These are phyloP conservation scores for Nepenthes gracilis DNA, from an alignment of 148 eudicot species.

Conservation along the genomic window DNA sequence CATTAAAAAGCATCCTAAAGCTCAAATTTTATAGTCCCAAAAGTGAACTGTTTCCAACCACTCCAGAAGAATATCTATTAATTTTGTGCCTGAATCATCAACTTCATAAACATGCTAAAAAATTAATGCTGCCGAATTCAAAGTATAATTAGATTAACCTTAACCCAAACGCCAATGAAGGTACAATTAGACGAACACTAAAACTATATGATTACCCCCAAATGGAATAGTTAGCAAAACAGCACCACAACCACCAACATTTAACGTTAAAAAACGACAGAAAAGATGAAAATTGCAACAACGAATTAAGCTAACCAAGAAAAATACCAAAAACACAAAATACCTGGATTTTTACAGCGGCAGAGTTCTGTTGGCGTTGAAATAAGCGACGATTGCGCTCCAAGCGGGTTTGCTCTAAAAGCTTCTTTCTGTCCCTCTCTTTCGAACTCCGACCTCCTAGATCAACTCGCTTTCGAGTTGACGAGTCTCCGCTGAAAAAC, in stretches of 20 bases:
- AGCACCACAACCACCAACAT: background rate
- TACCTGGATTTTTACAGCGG: slow-evolving; percentile 86
- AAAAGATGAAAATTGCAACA: background rate
- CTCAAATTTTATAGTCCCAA: too few species aligned
- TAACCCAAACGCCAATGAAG: too few species aligned
- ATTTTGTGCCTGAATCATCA: too few species aligned
- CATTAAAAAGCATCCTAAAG: too few species aligned
- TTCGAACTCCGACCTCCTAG: slow-evolving; percentile 94
- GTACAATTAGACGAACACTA: too few species aligned
- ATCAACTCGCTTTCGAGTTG: slow-evolving; percentile 81
- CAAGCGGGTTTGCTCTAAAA: slow-evolving; percentile 70
- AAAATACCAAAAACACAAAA: background rate
- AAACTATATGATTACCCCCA: too few species aligned
- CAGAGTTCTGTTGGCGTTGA: slow-evolving; percentile 61
- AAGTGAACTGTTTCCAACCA: too few species aligned
- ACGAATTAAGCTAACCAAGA: background rate
- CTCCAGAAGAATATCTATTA: too few species aligned
- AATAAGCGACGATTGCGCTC: slow-evolving; percentile 62
- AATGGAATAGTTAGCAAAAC: too few species aligned
- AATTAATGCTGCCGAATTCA: too few species aligned
- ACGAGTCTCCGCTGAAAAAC: slow-evolving; percentile 86
- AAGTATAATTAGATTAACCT: too few species aligned
- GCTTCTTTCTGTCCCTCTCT: slow-evolving; percentile 86
- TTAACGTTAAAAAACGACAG: background rate
- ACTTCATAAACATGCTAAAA: too few species aligned